Conservation (phyloP, 2,329 filamentous ascomycete species). For the Fusarium sambucinum region DNA sequence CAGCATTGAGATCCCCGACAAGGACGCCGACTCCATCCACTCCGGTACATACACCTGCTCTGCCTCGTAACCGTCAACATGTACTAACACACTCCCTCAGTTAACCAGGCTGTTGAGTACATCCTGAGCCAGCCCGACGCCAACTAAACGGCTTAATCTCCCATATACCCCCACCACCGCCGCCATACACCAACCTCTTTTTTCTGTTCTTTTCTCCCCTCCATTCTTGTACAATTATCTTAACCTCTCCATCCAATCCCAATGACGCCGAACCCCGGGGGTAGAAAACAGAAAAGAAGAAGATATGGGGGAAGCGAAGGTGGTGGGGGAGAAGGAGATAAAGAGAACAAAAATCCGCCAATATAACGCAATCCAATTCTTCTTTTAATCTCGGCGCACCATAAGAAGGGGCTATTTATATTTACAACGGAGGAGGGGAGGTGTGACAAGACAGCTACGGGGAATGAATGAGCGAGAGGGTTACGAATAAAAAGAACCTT, state of each 20-base stretch:
- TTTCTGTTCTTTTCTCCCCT: conserved; percentile 15
- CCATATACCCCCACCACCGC: conserved; percentile 12
- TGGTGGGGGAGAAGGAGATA: conserved; percentile 15
- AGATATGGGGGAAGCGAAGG: background rate
- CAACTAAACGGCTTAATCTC: conserved; percentile 62
- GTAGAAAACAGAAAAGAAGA: conserved; percentile 19
- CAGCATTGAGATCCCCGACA: conserved; percentile 97
- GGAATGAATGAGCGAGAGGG: conserved; percentile 2
- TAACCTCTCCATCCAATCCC: conserved; percentile 23
- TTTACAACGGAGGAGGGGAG: conserved; percentile 27
- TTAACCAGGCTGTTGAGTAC: conserved; percentile 95
- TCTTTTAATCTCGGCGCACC: conserved; percentile 40
- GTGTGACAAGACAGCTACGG: no score
- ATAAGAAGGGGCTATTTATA: conserved; percentile 34
- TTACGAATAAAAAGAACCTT: conserved; percentile 32
- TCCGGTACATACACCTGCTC: conserved; percentile 73
- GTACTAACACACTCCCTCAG: conserved; percentile 59
- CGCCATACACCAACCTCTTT: background rate
- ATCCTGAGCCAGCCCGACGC: conserved; percentile 94
- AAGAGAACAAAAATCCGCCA: conserved; percentile 25
- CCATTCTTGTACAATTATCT: conserved; percentile 48
- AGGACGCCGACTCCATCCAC: conserved; percentile 94
- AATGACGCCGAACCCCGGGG: conserved; percentile 24
- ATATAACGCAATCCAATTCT: conserved; percentile 29
- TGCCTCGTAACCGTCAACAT: no score